These are phyloP conservation scores for Musa beccarii DNA, from an alignment of 176 grass and related monocot species.

Conservation along the genomic window DNA sequence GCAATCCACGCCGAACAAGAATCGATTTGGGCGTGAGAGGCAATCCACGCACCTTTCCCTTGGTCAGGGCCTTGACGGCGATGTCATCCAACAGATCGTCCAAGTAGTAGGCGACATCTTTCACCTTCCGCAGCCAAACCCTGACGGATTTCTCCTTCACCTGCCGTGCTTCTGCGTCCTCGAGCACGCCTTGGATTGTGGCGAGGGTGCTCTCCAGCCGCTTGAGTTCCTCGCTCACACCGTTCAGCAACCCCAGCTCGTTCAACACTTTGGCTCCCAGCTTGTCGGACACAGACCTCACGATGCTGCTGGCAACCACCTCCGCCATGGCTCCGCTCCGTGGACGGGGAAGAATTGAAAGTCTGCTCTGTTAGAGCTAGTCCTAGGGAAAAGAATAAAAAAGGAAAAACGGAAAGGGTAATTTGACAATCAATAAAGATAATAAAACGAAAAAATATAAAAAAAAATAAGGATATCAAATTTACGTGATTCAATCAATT, in stretches of 20 bases:
- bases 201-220: not conserved
- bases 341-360: not conserved
- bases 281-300: conserved; percentile 17
- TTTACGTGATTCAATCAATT: no score
- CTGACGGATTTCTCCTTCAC: not conserved
- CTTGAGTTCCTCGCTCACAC: conserved; percentile 2
- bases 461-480: no score
- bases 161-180: not conserved
- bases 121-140: conserved; percentile 1
- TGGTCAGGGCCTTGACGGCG: not conserved
- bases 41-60: not conserved
- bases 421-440: no score
- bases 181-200: not conserved
- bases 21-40: no score
- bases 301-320: conserved; percentile 5
- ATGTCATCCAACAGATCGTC: conserved; percentile 2
- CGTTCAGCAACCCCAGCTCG: conserved; percentile 10
- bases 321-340: not conserved
- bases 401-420: no score
- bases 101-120: not conserved
- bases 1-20: no score
- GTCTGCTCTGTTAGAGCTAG: not conserved
- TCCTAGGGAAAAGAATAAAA: no score
- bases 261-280: conserved; percentile 6
- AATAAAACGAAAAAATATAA: no score